Evolutionary conservation across 2,329 filamentous ascomycete genomes (phyloP).

Genomic region (Colletotrichum tropicicola): DNA sequence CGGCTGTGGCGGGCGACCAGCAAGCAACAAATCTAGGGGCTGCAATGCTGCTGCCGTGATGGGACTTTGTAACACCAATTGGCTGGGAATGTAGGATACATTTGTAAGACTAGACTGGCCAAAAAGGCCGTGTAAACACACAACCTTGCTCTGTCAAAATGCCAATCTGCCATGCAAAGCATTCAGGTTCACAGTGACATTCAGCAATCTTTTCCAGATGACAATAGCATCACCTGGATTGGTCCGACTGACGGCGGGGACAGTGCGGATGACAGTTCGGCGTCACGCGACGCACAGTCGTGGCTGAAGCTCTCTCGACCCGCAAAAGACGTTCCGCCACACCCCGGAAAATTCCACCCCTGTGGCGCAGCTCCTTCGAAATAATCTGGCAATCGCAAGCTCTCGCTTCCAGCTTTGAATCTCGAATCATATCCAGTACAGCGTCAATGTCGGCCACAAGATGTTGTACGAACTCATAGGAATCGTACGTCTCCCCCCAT

Average conservation of each 20-base stretch:
- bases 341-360: slow-evolving; percentile 10
- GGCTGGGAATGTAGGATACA: slow-evolving; percentile 8
- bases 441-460: slow-evolving; percentile 46
- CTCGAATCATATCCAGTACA: slow-evolving; percentile 11
- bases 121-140: neutral
- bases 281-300: neutral
- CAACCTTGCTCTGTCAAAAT: neutral
- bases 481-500: slow-evolving; percentile 72
- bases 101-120: neutral
- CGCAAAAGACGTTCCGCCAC: neutral
- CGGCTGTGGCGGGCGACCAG: slow-evolving; percentile 66
- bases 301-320: slow-evolving; percentile 4
- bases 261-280: slow-evolving; percentile 7
- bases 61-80: neutral
- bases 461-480: slow-evolving; percentile 99
- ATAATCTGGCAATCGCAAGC: slow-evolving; percentile 26
- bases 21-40: slow-evolving; percentile 54
- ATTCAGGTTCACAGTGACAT: neutral
- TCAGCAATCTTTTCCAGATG: neutral
- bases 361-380: slow-evolving; percentile 18
- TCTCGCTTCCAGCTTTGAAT: neutral
- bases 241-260: neutral
- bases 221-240: slow-evolving; percentile 19
- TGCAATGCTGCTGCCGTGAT: neutral
- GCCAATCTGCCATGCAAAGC: neutral